phyloP scores from a whole-genome alignment of 2,329 filamentous ascomycete genomes.

The Ophiocordyceps robertsii region DNA sequence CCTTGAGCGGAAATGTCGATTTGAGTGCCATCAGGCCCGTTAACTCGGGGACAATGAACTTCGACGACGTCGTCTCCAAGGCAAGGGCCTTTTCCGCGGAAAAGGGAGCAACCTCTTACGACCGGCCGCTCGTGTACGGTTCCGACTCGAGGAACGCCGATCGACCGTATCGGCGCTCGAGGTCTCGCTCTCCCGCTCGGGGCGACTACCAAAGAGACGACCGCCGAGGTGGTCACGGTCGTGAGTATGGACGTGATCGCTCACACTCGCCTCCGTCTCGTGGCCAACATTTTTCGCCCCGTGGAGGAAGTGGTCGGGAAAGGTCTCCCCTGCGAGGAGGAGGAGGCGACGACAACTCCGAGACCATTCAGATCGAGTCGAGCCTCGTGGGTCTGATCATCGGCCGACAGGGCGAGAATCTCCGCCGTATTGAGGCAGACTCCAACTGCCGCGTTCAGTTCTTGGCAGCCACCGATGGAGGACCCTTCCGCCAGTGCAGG shows the following conservation, averaged over 20 bases:
- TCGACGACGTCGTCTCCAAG: constrained; percentile 73
- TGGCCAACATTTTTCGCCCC: constrained; percentile 46
- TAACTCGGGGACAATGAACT: constrained; percentile 68
- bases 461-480: constrained; percentile 61
- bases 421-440: constrained; percentile 72
- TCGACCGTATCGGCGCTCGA: constrained; percentile 47
- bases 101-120: constrained; percentile 55
- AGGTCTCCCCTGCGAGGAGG: constrained; percentile 40
- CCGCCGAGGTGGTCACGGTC: constrained; percentile 47
- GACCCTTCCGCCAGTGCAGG: constrained; percentile 68
- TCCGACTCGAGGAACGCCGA: constrained; percentile 20
- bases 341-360: constrained; percentile 52
- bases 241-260: constrained; percentile 45
- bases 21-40: constrained; percentile 68
- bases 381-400: constrained; percentile 83
- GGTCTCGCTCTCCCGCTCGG: constrained; percentile 63
- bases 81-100: constrained; percentile 72
- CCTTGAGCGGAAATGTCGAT: constrained; percentile 64
- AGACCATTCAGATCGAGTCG: constrained; percentile 78
- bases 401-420: constrained; percentile 77
- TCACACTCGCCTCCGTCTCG: constrained; percentile 56
- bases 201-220: constrained; percentile 71
- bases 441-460: constrained; percentile 80
- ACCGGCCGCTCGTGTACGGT: constrained; percentile 36
- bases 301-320: constrained; percentile 38